Evolutionary conservation across 2,329 filamentous ascomycete genomes (phyloP).

Genomic region (Microascus cirrosus): DNA sequence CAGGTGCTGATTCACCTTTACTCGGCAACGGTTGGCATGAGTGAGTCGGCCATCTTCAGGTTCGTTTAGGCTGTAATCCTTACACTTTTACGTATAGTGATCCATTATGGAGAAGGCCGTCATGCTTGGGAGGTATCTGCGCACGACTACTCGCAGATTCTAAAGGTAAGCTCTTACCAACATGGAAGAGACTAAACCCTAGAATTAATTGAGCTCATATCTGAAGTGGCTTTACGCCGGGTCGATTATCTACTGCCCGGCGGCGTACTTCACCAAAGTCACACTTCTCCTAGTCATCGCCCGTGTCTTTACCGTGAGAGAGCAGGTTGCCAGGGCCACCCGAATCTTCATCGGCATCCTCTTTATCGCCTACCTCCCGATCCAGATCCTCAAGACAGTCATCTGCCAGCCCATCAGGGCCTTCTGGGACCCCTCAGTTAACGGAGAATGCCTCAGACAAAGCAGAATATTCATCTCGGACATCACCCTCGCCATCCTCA

Average conservation of each 20-base stretch:
- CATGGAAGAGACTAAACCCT: too few species aligned
- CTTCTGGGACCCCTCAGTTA: slow-evolving; percentile 13
- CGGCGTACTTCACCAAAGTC: slow-evolving; percentile 18
- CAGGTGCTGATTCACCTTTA: not conserved
- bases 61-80: not conserved
- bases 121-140: slow-evolving; percentile 13
- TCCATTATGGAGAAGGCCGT: slow-evolving; percentile 12
- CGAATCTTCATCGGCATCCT: slow-evolving; percentile 15
- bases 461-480: slow-evolving; percentile 20
- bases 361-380: slow-evolving; percentile 14
- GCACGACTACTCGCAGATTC: slow-evolving; percentile 8
- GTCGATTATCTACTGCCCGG: slow-evolving; percentile 16
- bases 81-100: slow-evolving; percentile 7
- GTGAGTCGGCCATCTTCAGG: not conserved
- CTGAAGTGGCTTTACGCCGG: slow-evolving; percentile 16
- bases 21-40: not conserved
- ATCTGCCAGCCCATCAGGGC: slow-evolving; percentile 14
- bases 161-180: slow-evolving; percentile 6
- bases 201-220: not conserved
- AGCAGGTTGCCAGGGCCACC: slow-evolving; percentile 14
- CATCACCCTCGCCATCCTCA: slow-evolving; percentile 17
- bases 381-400: slow-evolving; percentile 14
- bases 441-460: slow-evolving; percentile 17
- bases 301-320: slow-evolving; percentile 16
- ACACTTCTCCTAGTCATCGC: slow-evolving; percentile 20